Evolutionary conservation across 2,329 filamentous ascomycete genomes (phyloP), one percentile per base, ranked within the genome.

Genomic region (Fusarium dlaminii): DNA sequence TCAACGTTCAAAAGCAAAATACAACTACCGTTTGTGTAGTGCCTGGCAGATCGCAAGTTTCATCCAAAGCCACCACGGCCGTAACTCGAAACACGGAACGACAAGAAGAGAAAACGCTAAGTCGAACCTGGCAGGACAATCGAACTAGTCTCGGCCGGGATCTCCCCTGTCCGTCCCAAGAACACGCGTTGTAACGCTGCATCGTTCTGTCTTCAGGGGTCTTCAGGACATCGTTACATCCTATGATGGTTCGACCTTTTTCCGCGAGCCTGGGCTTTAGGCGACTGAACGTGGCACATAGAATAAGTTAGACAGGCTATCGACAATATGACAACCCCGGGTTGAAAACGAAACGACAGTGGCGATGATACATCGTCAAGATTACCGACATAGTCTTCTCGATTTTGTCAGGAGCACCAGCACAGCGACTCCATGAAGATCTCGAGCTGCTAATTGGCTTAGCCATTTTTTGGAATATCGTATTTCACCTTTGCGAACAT

Each of bases 51-150:
- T 70, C 30, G 43, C 39, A 48, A 48, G 68, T 72, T 69, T 75
- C 59, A 65, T 59, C 45, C 48, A 60, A 34, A 48, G 43, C 57
- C 66, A 58, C 48, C 30, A 56, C 55, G 72, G 72, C 77, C 77
- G 75, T 61, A 78, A 78, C 63, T 74, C 75, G 74, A 78, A 78
- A 78, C 76, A 55, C 46, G 40, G 68, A 56, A 67, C 42, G 52
- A 65, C 66, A 39, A 66, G 57, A 70, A 74, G 68, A 68, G 75
- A 62, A 71, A 48, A 46, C 52, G 52, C 55, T 63, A 64, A 34
- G 36, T 29, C 40, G 8, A 64, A 58, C 66, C 65, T 59, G 49
- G 34, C 39, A 59, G 42, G 32, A 37, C 52, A 39, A 34, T 58
- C 45, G 29, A 24, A 27, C 51, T 55, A 52, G 42, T 63, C 65